Evolutionary conservation across 306 rosid genomes (phyloP).

Genomic region (Lablab purpureus): DNA sequence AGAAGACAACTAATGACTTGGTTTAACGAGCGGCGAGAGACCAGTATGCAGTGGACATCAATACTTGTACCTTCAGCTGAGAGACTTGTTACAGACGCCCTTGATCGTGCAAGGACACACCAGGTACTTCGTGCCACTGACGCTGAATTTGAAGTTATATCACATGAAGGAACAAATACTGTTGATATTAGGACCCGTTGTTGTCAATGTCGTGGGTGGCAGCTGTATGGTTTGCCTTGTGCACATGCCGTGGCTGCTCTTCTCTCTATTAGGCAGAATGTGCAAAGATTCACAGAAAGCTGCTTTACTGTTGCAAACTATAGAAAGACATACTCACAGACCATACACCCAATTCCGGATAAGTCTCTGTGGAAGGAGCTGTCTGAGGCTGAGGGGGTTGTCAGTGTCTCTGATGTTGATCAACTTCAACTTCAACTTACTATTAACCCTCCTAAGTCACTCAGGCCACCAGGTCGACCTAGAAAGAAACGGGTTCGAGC

Average conservation of each 20-base stretch:
- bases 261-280: conserved; percentile 86
- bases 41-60: conserved; percentile 92
- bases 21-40: conserved; percentile 87
- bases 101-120: conserved; percentile 80
- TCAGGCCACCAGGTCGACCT: conserved; percentile 83
- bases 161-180: conserved; percentile 75
- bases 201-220: conserved; percentile 90
- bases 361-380: conserved; percentile 82
- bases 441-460: conserved; percentile 85
- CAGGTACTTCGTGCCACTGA: conserved; percentile 93
- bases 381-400: conserved; percentile 68
- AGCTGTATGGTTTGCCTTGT: conserved; percentile 87
- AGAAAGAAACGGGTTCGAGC: conserved; percentile 88
- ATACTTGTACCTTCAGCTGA: conserved; percentile 87
- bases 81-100: conserved; percentile 80
- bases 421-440: conserved; percentile 54
- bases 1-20: conserved; percentile 92
- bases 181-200: conserved; percentile 83
- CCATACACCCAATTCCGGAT: conserved; percentile 91
- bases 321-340: conserved; percentile 85
- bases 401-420: conserved; percentile 47
- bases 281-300: conserved; percentile 86
- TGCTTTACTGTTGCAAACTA: conserved; percentile 89
- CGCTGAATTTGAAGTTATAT: conserved; percentile 88
- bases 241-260: conserved; percentile 96